A percentile compares a stretch with the other conserved stretches of the same genome.
These are phyloP conservation scores for Aspergillus sp. DNA, from an alignment of 2,329 filamentous ascomycete species.

Conservation along the genomic window DNA sequence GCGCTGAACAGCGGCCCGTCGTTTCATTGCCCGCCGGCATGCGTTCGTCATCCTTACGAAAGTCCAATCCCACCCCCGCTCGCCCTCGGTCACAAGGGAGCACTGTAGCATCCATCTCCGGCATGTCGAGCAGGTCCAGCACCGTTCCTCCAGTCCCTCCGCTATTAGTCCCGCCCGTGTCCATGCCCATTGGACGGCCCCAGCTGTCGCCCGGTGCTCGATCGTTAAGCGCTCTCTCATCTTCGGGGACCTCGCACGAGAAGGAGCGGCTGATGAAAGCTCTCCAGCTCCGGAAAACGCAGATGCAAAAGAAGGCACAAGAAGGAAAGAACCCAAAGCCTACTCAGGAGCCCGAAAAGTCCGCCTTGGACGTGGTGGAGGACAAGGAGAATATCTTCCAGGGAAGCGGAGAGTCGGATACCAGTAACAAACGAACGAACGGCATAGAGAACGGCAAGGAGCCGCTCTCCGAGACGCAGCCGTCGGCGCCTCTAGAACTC, in stretches of 20 bases:
- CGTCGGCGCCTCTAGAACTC: conserved; percentile 3
- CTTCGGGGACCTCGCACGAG: conserved; percentile 73
- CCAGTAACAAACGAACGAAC: neutral
- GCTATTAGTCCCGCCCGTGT: conserved; percentile 38
- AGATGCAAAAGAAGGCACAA: conserved; percentile 51
- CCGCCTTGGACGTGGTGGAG: conserved; percentile 12
- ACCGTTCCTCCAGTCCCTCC: conserved; percentile 37
- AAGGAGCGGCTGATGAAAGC: conserved; percentile 93
- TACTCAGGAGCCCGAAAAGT: conserved; percentile 13
- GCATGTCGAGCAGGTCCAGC: conserved; percentile 15
- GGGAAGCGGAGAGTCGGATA: neutral
- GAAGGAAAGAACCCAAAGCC: conserved; percentile 25
- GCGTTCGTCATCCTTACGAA: conserved; percentile 56
- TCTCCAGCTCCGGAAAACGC: conserved; percentile 83
- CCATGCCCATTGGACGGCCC: conserved; percentile 32
- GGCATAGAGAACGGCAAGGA: conserved; percentile 14
- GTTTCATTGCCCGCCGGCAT: conserved; percentile 79
- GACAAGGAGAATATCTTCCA: conserved; percentile 23
- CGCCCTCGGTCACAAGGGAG: conserved; percentile 47
- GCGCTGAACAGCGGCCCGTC: conserved; percentile 63
- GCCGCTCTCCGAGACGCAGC: conserved; percentile 12
- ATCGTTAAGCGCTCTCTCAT: conserved; percentile 46
- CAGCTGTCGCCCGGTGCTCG: conserved; percentile 40
- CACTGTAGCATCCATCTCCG: conserved; percentile 28
- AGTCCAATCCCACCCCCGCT: conserved; percentile 48